Conservation (phyloP, 345 rosid genomes). For the Salix exigua region DNA sequence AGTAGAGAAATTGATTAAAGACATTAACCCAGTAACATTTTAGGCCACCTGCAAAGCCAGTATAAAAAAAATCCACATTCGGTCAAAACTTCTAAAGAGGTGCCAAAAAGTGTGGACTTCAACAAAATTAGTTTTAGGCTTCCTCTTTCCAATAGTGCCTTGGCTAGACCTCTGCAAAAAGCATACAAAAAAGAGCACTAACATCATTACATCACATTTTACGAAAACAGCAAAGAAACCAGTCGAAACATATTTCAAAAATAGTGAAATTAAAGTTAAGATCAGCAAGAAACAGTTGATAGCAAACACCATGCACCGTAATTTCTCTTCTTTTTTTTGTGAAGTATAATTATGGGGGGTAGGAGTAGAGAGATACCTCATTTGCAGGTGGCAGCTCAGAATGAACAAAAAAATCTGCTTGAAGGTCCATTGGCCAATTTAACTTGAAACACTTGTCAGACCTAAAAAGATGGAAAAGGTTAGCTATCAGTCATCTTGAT, state of each 20-base stretch:
- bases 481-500: slow-evolving; percentile 7
- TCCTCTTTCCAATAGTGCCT: slow-evolving; percentile 43
- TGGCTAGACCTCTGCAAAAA: slow-evolving; percentile 54
- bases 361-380: slow-evolving; percentile 32
- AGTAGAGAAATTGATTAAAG: slow-evolving; percentile 7
- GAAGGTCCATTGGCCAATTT: slow-evolving; percentile 63
- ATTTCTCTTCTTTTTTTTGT: background rate
- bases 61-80: slow-evolving; percentile 93
- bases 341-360: background rate
- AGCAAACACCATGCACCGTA: background rate
- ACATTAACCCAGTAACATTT: slow-evolving; percentile 9
- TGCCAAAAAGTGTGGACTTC: slow-evolving; percentile 97
- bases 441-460: slow-evolving; percentile 64
- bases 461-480: slow-evolving; percentile 40
- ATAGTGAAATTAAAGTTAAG: background rate
- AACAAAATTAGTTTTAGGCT: slow-evolving; percentile 95
- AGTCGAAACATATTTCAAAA: background rate
- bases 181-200: background rate
- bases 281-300: background rate
- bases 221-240: background rate
- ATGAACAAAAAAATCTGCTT: slow-evolving; percentile 70
- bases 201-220: background rate
- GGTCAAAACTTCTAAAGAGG: slow-evolving; percentile 88
- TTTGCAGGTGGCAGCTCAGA: slow-evolving; percentile 32
- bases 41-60: slow-evolving; percentile 76